Base-by-base conservation (phyloP, 148 eudicot species). In the Cornus florida region DNA sequence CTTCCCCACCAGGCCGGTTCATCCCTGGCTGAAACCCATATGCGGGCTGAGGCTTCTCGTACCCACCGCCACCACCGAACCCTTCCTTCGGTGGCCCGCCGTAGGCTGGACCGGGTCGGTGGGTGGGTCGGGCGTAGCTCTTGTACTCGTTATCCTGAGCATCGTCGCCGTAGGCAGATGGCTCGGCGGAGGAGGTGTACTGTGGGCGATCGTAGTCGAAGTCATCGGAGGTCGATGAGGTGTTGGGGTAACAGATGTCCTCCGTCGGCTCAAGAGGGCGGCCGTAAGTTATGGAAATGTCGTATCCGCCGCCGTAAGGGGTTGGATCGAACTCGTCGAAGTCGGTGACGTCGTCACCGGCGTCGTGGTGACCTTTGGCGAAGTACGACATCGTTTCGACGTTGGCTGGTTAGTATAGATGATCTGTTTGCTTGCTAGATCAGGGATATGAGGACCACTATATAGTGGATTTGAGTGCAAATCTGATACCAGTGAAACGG, bases 301-400 rank as follows among this genome's bases (percentile, higher is more conserved):
- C 97, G 92, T 95, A 93, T 0, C 98, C 98, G 22, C 98, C 98
- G 67, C 86, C 88, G 84, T 95, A 93, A 0, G 98, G 98, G 78
- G 98, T 92, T 4, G 97, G 72, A 39, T 95, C 97, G 86, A 75
- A 91, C 84, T 95, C 98, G 72, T 90, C 92, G 85, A 93, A 95
- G 78, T 93, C 97, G 81, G 91, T 89, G 43, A 62, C 92, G 10
- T 85, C 91, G 76, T 89, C 92, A 75, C 57, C 91, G 71, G 71
- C 70, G 41, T 71, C 84, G 38, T 73, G 82, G 80, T 86, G 90
- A 79, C 93, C 97, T 81, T 87, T 84, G 20, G 94, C 84, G 65
- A 83, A 95, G 84, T 95, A 95, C 73, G 98, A 93, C 98, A 95
- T 95, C 8, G 88, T 83, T 83, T 60, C n/a, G 24, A 59, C 46